Conservation (phyloP, 2,329 filamentous ascomycete genomes). For the Penicillium sp. region DNA sequence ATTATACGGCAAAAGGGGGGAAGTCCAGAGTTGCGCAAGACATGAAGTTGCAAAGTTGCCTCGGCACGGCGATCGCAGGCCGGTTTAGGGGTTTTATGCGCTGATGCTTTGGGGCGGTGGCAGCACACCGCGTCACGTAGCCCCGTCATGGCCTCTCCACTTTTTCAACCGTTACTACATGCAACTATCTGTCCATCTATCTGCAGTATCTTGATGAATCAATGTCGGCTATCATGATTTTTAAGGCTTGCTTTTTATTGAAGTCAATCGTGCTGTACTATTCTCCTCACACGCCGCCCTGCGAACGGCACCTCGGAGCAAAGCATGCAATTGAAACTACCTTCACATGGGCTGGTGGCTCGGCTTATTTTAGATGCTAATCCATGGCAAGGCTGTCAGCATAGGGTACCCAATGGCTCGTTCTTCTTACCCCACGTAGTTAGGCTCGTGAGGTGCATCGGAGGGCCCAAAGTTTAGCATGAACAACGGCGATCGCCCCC, state of each 20-base stretch:
- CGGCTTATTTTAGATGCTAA: neutral
- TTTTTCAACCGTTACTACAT: neutral
- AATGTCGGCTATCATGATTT: neutral
- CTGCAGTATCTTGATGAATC: neutral
- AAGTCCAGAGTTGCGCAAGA: neutral
- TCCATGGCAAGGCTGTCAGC: neutral
- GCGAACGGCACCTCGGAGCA: neutral
- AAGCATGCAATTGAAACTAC: neutral
- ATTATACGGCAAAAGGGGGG: neutral
- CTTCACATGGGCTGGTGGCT: constrained; percentile 1
- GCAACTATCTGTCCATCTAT: neutral
- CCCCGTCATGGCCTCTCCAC: neutral
- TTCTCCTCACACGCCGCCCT: neutral
- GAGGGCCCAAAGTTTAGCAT: neutral
- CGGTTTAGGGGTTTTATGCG: neutral
- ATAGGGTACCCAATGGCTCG: neutral
- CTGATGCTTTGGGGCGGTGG: neutral
- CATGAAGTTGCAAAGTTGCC: constrained; percentile 2
- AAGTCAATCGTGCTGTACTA: no score
- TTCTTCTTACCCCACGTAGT: neutral
- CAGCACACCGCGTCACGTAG: neutral
- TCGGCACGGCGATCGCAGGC: constrained; percentile 11
- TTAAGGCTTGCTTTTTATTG: neutral
- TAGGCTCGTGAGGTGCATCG: constrained; percentile 1
- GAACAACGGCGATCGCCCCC: neutral